Conservation (phyloP, 768 basidiomycete genomes). For the Suillus sp. region DNA sequence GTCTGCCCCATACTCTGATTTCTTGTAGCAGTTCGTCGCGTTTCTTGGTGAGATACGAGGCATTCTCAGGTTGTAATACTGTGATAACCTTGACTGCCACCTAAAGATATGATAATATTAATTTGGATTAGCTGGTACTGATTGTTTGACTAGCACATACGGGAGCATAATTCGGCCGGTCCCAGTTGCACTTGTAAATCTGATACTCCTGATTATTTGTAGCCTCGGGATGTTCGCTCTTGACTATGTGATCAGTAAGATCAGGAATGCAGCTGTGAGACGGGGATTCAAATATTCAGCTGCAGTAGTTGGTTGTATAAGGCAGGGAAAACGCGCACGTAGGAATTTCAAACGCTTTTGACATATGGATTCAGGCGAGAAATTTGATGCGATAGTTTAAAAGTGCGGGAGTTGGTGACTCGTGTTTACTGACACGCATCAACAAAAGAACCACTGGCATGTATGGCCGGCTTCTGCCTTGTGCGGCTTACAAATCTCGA, state of each 20-base stretch:
- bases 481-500: too few relatives aligned
- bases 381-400: not conserved
- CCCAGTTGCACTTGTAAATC: conserved; percentile 26
- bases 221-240: not conserved
- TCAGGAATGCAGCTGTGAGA: not conserved
- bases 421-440: too few relatives aligned
- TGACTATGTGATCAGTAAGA: not conserved
- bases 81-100: conserved; percentile 5
- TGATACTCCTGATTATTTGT: conserved; percentile 22
- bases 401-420: too few relatives aligned
- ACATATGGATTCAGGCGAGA: not conserved
- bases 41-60: not conserved
- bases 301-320: not conserved
- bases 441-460: too few relatives aligned
- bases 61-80: not conserved
- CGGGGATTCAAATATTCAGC: not conserved
- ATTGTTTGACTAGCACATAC: not conserved
- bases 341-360: not conserved
- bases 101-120: not conserved
- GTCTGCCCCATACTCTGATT: conserved; percentile 24
- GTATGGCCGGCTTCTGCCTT: too few relatives aligned
- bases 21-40: conserved; percentile 21
- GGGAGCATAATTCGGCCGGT: not conserved
- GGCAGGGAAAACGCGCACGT: not conserved
- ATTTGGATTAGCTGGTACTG: too few relatives aligned